These are phyloP conservation scores for Flaveria robusta DNA, from an alignment of 129 eudicot genomes.

Conservation along the genomic window DNA sequence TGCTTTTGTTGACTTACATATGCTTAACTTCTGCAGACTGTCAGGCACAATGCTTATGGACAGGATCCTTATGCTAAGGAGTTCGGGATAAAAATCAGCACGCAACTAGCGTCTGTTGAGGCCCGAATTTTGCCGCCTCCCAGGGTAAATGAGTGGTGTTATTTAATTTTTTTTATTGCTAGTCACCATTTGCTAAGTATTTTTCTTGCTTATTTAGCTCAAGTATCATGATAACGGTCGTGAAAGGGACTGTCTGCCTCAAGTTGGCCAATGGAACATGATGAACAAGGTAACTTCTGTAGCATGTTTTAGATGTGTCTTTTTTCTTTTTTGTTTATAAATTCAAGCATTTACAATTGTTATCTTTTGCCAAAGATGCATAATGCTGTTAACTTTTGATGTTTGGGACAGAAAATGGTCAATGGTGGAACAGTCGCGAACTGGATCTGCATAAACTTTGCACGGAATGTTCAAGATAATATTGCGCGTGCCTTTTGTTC, in stretches of 20 bases:
- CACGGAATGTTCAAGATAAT: slow-evolving; percentile 73
- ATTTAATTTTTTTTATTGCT: neutral
- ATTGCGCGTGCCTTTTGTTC: slow-evolving; percentile 61
- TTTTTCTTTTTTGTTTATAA: neutral
- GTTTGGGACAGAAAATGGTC: slow-evolving; percentile 69
- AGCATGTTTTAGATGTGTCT: neutral
- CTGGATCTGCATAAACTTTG: slow-evolving; percentile 83
- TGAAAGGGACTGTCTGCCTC: slow-evolving; percentile 90
- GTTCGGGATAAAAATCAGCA: slow-evolving; percentile 88
- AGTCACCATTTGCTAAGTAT: slow-evolving; percentile 1
- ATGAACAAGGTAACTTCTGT: slow-evolving; percentile 66
- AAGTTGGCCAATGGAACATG: slow-evolving; percentile 99
- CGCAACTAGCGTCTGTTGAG: slow-evolving; percentile 80
- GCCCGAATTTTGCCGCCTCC: slow-evolving; percentile 95
- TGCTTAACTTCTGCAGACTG: slow-evolving; percentile 61
- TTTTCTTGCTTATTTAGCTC: slow-evolving; percentile 45
- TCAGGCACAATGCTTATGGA: slow-evolving; percentile 74
- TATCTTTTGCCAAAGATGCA: neutral
- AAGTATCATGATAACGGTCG: slow-evolving; percentile 94
- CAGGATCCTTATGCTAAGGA: slow-evolving; percentile 85
- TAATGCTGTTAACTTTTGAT: neutral
- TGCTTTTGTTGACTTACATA: neutral
- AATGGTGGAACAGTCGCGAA: slow-evolving; percentile 71
- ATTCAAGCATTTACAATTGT: neutral
- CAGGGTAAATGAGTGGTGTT: slow-evolving; percentile 49